A percentile compares a stretch with the other conserved stretches of the same genome.
Conservation (phyloP, 2,329 filamentous ascomycete species). For the Trichophaea hybrida region DNA sequence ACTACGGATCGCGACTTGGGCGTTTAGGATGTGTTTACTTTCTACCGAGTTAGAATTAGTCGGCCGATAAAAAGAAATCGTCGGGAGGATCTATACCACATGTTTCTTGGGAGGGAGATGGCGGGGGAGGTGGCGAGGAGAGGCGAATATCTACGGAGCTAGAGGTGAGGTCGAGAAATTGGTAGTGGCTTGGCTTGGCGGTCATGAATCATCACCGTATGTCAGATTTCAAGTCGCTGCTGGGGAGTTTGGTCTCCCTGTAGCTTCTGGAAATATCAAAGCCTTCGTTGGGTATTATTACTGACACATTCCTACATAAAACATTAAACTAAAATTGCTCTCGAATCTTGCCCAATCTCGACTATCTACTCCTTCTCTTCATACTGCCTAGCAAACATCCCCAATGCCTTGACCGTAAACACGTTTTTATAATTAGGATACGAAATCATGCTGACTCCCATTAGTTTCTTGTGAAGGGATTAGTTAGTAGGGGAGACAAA, state of each 20-base stretch:
- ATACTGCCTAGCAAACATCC: slow-evolving; percentile 54
- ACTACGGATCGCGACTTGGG: slow-evolving; percentile 88
- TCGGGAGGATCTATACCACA: too few species aligned
- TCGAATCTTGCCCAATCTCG: too few species aligned
- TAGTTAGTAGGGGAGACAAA: slow-evolving; percentile 33
- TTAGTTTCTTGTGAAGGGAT: neutral
- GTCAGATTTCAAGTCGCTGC: too few species aligned
- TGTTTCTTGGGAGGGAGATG: too few species aligned
- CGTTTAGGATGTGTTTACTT: slow-evolving; percentile 97
- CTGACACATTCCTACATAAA: too few species aligned
- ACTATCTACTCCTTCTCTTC: neutral
- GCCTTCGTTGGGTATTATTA: too few species aligned
- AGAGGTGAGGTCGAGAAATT: neutral
- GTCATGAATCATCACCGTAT: too few species aligned
- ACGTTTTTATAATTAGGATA: slow-evolving; percentile 99
- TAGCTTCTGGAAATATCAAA: too few species aligned
- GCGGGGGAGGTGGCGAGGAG: neutral
- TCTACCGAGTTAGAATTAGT: neutral
- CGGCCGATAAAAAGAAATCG: too few species aligned
- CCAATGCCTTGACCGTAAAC: slow-evolving; percentile 85
- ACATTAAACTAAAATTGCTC: too few species aligned
- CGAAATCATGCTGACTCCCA: slow-evolving; percentile 63
- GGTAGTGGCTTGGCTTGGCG: neutral
- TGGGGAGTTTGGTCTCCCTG: too few species aligned
- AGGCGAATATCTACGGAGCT: neutral